Percentiles rank a stretch among this genome's conserved stretches.
Evolutionary conservation across 1,284 basidiomycete genomes (phyloP).

Genomic region (Moesziomyces sp.): DNA sequence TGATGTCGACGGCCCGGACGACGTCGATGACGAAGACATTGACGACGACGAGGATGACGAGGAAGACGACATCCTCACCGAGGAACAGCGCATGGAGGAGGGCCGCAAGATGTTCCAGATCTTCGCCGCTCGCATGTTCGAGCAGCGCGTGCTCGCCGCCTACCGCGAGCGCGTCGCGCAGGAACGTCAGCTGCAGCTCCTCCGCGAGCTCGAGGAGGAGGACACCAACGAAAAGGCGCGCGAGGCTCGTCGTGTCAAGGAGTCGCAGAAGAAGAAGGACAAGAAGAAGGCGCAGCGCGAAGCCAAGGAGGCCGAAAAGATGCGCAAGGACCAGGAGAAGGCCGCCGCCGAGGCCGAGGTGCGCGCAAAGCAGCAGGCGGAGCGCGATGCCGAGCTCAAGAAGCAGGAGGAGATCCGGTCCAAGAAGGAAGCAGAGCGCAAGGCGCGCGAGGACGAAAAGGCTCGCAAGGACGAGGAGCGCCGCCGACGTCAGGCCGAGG

Average conservation of each 20-base stretch:
- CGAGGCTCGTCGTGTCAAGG: slow-evolving; percentile 92
- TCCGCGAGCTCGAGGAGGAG: slow-evolving; percentile 90
- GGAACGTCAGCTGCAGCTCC: slow-evolving; percentile 84
- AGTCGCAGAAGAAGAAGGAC: slow-evolving; percentile 99
- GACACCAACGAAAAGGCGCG: slow-evolving; percentile 81
- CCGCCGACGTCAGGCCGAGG: slow-evolving; percentile 73
- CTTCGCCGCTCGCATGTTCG: slow-evolving; percentile 99
- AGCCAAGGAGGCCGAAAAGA: slow-evolving; percentile 80
- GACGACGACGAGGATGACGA: slow-evolving; percentile 71
- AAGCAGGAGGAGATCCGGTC: slow-evolving; percentile 78
- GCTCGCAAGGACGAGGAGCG: slow-evolving; percentile 71
- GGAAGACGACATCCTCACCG: slow-evolving; percentile 70
- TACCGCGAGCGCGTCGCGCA: slow-evolving; percentile 89
- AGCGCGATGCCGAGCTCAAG: slow-evolving; percentile 70
- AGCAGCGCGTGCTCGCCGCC: slow-evolving; percentile 92
- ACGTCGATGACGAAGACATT: slow-evolving; percentile 71
- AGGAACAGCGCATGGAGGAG: slow-evolving; percentile 92
- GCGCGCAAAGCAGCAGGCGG: slow-evolving; percentile 76
- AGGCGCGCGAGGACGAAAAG: slow-evolving; percentile 71
- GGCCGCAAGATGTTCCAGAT: slow-evolving; percentile 99
- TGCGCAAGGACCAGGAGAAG: slow-evolving; percentile 77
- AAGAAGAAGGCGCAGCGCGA: slow-evolving; percentile 92
- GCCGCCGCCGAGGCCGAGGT: slow-evolving; percentile 70
- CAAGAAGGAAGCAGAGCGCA: slow-evolving; percentile 70
- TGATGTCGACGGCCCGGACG: slow-evolving; percentile 42